Evolutionary conservation across 495 filamentous ascomycete species (phyloP), one percentile per base, ranked within the genome.

Genomic region (Staphylotrichum tortipilum): DNA sequence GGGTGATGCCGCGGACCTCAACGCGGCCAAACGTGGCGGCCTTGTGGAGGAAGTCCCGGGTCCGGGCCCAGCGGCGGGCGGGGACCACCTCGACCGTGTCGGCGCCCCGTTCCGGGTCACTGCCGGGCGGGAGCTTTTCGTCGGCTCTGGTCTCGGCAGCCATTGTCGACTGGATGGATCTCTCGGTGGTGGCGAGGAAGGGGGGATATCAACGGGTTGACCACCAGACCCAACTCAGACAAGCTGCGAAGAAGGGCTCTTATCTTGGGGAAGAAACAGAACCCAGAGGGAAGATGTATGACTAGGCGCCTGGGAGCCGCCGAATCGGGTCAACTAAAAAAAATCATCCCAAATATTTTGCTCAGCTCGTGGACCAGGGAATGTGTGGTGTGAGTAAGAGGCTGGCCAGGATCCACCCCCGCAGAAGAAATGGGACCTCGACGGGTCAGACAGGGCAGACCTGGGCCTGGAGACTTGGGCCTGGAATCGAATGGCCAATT

Each of bases 1-100:
- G 75, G 33, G 69, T 57, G 41, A 78, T 72, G 40, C 76, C 76
- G 48, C 73, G 64, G 22, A 70, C 61, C 57, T 78, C 72, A 11
- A 73, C 60, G 1, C 62, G 57, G 28, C 64, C 64, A 21, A 52
- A 37, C 19, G 3, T 7, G 31, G 30, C 38, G 10, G 26, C 23
- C 34, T 48, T 47, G n/a, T 30, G 29, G 38, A 54, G 34, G 24
- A 48, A 1, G 11, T 21, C 21, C 35, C 39, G 6, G 18, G 33
- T 3, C 21, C 40, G 39, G 34, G 17, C 23, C 52, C 46, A 38
- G 39, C 33, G 31, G 33, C 49, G 41, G 39, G 12, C 31, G 30
- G 28, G 50, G 19, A 30, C 29, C 18, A 14, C 39, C 5, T 33
- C 33, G 17, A 17, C 41, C 17, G 18, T 24, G 3, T 45, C 49